Evolutionary conservation across 1,284 basidiomycete genomes (phyloP).

Genomic region (Sanguinoderma infundibulare): DNA sequence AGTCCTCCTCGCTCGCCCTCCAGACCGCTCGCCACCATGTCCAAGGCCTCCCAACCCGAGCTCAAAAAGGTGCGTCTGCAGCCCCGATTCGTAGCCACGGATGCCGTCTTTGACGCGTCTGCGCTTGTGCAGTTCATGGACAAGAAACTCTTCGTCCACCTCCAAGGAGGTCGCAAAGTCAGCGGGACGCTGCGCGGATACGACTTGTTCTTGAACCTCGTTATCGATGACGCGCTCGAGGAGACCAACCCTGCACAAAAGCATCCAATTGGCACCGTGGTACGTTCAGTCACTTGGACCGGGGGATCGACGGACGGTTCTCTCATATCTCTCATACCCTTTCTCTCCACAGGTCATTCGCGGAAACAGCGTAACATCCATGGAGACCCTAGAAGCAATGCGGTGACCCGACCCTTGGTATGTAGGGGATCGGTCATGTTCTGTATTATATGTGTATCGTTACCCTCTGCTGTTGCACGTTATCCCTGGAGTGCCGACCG

Average conservation of each 20-base stretch:
- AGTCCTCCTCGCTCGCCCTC: constrained; percentile 14
- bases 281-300: constrained; percentile 47
- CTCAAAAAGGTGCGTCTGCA: constrained; percentile 81
- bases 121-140: constrained; percentile 86
- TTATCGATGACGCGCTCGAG: constrained; percentile 95
- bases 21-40: constrained; percentile 57
- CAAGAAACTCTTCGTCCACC: constrained; percentile 93
- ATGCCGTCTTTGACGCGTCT: neutral
- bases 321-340: constrained; percentile 19
- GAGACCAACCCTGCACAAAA: constrained; percentile 91
- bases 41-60: constrained; percentile 91
- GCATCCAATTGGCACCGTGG: constrained; percentile 88
- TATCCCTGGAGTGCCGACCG: constrained; percentile 2
- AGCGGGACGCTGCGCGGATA: constrained; percentile 96
- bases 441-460: constrained; percentile 27
- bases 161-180: constrained; percentile 96
- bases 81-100: neutral
- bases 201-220: constrained; percentile 98
- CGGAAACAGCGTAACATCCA: constrained; percentile 92
- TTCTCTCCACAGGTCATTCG: constrained; percentile 77
- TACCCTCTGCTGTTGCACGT: constrained; percentile 13
- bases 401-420: constrained; percentile 40
- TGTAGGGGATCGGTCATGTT: constrained; percentile 22
- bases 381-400: constrained; percentile 80
- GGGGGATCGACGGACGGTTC: constrained; percentile 1